Base-by-base conservation (phyloP, 257 asterid genomes). In the Apocynum venetum region DNA sequence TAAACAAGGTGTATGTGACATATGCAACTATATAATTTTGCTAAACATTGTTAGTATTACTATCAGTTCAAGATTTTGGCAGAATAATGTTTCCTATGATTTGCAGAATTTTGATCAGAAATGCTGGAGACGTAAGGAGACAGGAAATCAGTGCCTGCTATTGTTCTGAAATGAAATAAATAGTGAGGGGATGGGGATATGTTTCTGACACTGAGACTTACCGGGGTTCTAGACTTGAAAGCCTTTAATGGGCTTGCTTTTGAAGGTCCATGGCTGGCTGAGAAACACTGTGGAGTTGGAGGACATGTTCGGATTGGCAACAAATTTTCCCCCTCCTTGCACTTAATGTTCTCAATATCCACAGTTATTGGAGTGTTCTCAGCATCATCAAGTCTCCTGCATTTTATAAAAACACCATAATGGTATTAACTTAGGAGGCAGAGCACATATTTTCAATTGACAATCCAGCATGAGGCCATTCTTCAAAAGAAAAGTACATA, bases 281-380 rank as follows among this genome's bases (percentile, higher is more conserved):
- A 91, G 87, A 96, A 93, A 82, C 97, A 89, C 52, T 96, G 99
- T 25, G 98, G 99, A 53, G 99, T 92, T 0, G 99, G 99, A 80
- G 99, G 99, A 77, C 82, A 82, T 4, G 97, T 96, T 69, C 98
- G 89, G 56, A 96, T 93, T 25, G 88, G 88, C 52, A 81, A 59
- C 83, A 81, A 78, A 48, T 77, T 80, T 31, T 79, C 88, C 20
- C 68, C 79, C n/a, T 82, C 88, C 75, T 71, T 80, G 49, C 71
- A 65, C 84, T 86, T 90, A 31, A 83, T 83, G 83, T 76, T 85
- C 83, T 85, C 90, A 83, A 87, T 82, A 78, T 93, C 86, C 72
- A 91, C 77, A 36, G 87, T 47, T 47, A 89, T 75, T 17, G 97
- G 99, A 64, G 89, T 89, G 88, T 96, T 93, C 87, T 96, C 98